Evolutionary conservation across 176 grass and related monocot genomes (phyloP).

Genomic region (Rhynchospora tenuis): DNA sequence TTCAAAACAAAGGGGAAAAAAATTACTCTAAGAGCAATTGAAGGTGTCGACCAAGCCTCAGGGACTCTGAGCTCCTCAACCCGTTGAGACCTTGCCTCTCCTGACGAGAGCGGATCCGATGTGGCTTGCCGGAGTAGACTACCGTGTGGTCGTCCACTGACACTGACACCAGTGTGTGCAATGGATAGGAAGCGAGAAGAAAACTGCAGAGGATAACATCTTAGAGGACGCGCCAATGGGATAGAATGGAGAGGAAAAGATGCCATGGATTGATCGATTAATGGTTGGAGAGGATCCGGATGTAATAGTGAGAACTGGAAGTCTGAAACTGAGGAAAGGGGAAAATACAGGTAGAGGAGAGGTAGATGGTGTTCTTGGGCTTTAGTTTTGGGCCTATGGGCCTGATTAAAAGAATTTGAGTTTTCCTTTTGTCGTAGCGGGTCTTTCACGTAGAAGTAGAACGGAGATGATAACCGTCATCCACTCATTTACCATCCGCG

Average conservation of each 20-base stretch:
- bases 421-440: too few relatives aligned
- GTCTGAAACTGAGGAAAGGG: too few relatives aligned
- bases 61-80: conserved; percentile 75
- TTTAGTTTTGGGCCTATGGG: neutral
- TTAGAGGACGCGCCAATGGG: neutral
- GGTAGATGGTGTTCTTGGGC: neutral
- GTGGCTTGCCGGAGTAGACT: neutral
- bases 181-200: neutral
- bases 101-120: neutral
- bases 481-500: too few relatives aligned
- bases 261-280: conserved; percentile 1
- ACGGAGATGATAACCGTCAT: too few relatives aligned
- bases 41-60: conserved; percentile 44
- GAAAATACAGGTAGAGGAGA: too few relatives aligned
- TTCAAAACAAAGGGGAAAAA: neutral
- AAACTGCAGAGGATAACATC: neutral
- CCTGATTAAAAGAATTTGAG: neutral
- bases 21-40: conserved; percentile 45
- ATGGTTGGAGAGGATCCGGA: neutral
- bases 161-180: neutral
- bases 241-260: neutral
- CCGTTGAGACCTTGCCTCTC: conserved; percentile 17
- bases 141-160: neutral
- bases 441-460: too few relatives aligned
- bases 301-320: neutral